Conservation (phyloP, 768 basidiomycete genomes). For the Serendipita indica region DNA sequence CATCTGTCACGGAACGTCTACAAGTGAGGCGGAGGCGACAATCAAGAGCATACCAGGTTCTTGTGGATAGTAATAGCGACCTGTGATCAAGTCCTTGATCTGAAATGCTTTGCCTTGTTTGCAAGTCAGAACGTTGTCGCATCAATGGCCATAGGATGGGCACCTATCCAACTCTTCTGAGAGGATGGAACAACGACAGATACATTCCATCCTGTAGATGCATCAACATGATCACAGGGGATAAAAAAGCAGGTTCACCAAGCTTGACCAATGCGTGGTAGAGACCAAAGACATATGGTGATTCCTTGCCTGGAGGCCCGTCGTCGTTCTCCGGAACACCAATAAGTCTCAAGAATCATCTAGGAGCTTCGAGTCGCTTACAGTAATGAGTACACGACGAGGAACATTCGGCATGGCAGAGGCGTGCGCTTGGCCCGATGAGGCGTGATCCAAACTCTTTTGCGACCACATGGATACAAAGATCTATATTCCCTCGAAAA, state of each 20-base stretch:
- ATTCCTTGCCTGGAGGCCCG: slow-evolving; percentile 58
- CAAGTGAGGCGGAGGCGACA: not conserved
- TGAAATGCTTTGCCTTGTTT: slow-evolving; percentile 61
- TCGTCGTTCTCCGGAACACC: slow-evolving; percentile 63
- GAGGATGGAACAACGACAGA: slow-evolving; percentile 66
- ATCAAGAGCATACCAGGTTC: slow-evolving; percentile 32
- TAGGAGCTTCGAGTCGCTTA: slow-evolving; percentile 7
- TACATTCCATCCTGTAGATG: slow-evolving; percentile 50
- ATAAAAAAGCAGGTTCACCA: slow-evolving; percentile 26
- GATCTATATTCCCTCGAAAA: too few relatives aligned
- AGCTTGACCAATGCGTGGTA: slow-evolving; percentile 47
- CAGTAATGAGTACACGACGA: slow-evolving; percentile 14
- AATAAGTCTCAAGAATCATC: not conserved
- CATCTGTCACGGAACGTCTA: slow-evolving; percentile 32
- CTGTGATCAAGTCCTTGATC: slow-evolving; percentile 55
- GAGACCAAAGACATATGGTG: slow-evolving; percentile 62
- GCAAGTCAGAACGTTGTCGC: not conserved
- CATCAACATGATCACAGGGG: not conserved
- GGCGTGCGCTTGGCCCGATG: too few relatives aligned
- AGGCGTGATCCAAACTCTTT: too few relatives aligned
- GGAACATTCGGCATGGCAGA: not conserved
- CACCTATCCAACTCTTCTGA: slow-evolving; percentile 84
- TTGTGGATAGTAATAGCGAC: slow-evolving; percentile 63
- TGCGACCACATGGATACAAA: too few relatives aligned
- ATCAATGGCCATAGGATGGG: slow-evolving; percentile 15